Conservation (phyloP, 257 asterid genomes). For the Solanum raphanifolium region DNA sequence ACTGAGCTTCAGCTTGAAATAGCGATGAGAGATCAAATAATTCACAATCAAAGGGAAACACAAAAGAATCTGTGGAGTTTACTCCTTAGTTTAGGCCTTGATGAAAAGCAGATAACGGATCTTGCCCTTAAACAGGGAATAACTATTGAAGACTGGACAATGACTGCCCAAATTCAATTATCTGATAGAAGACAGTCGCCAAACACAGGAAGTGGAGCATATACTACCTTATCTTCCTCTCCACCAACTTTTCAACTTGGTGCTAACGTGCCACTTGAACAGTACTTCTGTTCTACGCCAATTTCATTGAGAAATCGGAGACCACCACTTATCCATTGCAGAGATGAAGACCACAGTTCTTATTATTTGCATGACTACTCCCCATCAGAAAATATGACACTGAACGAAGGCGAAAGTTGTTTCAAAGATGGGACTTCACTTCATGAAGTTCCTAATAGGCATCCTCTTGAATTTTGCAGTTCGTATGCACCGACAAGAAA, state of each 20-base stretch:
- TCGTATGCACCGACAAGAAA: slow-evolving; percentile 26
- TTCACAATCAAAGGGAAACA: slow-evolving; percentile 76
- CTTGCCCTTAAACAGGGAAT: slow-evolving; percentile 64
- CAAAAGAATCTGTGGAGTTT: slow-evolving; percentile 67
- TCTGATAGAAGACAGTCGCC: slow-evolving; percentile 26
- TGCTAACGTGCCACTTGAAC: slow-evolving; percentile 30
- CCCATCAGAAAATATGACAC: slow-evolving; percentile 20
- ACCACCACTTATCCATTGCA: slow-evolving; percentile 23
- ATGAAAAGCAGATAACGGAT: slow-evolving; percentile 65
- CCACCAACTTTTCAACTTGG: slow-evolving; percentile 15
- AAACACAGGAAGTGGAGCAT: slow-evolving; percentile 15
- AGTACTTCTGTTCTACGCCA: slow-evolving; percentile 26
- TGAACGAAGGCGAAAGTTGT: slow-evolving; percentile 21
- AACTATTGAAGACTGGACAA: slow-evolving; percentile 45
- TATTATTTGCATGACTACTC: slow-evolving; percentile 38
- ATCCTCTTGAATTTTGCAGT: slow-evolving; percentile 25
- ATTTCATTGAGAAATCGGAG: slow-evolving; percentile 24
- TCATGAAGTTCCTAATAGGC: slow-evolving; percentile 20
- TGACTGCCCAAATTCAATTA: slow-evolving; percentile 29
- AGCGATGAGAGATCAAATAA: slow-evolving; percentile 91
- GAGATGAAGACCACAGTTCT: slow-evolving; percentile 47
- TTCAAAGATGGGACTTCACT: slow-evolving; percentile 23
- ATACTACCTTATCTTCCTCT: slow-evolving; percentile 16
- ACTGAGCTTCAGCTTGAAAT: slow-evolving; percentile 94
- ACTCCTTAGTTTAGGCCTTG: slow-evolving; percentile 66